A percentile compares a stretch with the other conserved stretches of the same genome.
phyloP scores from a whole-genome alignment of 495 filamentous ascomycete genomes.

The Pyronema domesticum region DNA sequence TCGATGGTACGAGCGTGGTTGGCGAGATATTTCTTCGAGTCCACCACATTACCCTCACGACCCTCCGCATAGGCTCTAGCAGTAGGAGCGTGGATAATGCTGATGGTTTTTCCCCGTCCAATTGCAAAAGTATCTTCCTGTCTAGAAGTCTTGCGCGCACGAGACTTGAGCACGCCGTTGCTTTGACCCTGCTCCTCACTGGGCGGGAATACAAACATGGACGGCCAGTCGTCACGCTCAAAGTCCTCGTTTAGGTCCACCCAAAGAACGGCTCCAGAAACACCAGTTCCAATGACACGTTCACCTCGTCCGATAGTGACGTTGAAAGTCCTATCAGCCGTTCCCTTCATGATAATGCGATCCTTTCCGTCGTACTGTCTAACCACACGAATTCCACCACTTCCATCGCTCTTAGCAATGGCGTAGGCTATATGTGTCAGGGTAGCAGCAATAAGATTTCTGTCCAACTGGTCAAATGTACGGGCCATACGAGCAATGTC shows the following conservation, averaged over 20 bases:
- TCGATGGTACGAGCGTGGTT: conserved; percentile 79
- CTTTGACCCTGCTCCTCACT: conserved; percentile 25
- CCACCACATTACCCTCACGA: conserved; percentile 19
- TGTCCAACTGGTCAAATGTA: conserved; percentile 91
- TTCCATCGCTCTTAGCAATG: conserved; percentile 50
- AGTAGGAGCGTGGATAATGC: conserved; percentile 64
- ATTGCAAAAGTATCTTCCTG: conserved; percentile 88
- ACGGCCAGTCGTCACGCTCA: conserved; percentile 39
- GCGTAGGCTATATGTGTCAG: conserved; percentile 84
- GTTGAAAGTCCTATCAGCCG: conserved; percentile 81
- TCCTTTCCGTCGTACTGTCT: conserved; percentile 83
- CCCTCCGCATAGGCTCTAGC: conserved; percentile 48
- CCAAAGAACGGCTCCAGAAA: conserved; percentile 92
- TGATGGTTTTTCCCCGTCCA: conserved; percentile 85
- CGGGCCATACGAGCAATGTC: conserved; percentile 80
- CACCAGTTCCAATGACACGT: conserved; percentile 72
- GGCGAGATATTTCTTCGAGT: conserved; percentile 52
- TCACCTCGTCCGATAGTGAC: conserved; percentile 41
- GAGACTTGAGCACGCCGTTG: conserved; percentile 80
- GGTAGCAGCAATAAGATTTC: conserved; percentile 77
- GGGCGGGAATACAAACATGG: conserved; percentile 24
- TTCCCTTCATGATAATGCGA: conserved; percentile 70
- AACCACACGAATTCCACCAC: conserved; percentile 74
- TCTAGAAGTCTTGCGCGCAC: conserved; percentile 69
- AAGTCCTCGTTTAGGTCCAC: conserved; percentile 57